These are phyloP conservation scores for Pugionium dolabratum DNA, from an alignment of 345 rosid species.

Conservation along the genomic window DNA sequence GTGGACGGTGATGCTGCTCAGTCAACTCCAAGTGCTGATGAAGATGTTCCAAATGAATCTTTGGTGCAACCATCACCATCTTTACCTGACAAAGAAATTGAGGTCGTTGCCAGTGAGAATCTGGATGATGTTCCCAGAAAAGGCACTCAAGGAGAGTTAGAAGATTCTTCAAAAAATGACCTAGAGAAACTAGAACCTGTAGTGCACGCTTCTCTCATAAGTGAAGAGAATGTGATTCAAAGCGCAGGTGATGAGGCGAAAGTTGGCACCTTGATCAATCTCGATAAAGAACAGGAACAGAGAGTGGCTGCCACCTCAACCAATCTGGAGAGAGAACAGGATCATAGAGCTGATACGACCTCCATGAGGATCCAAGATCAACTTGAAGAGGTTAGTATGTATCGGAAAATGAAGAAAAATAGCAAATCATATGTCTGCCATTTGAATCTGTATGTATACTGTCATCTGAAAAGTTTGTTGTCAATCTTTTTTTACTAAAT, in stretches of 20 bases:
- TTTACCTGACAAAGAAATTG: constrained; percentile 52
- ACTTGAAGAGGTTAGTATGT: constrained; percentile 80
- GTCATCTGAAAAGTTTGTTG: constrained; percentile 20
- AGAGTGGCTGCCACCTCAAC: constrained; percentile 35
- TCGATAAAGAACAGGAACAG: constrained; percentile 49
- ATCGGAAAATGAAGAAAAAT: constrained; percentile 18
- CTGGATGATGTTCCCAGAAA: constrained; percentile 41
- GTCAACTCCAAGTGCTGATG: constrained; percentile 50
- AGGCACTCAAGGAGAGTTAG: constrained; percentile 39
- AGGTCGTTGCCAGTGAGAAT: constrained; percentile 47
- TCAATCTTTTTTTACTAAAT: constrained; percentile 39
- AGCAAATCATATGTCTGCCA: constrained; percentile 6
- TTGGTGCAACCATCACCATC: constrained; percentile 43
- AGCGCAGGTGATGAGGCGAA: constrained; percentile 44
- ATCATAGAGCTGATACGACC: constrained; percentile 46
- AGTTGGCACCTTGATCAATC: constrained; percentile 45
- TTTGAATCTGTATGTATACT: constrained; percentile 11
- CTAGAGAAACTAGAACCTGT: constrained; percentile 49
- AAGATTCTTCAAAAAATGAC: constrained; percentile 48
- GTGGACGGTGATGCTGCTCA: constrained; percentile 34
- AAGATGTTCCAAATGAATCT: constrained; percentile 48
- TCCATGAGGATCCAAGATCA: constrained; percentile 67
- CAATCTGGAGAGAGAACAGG: constrained; percentile 49
- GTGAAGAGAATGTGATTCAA: constrained; percentile 45
- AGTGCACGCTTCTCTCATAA: constrained; percentile 42